Base-by-base conservation (phyloP, 2,329 filamentous ascomycete genomes). In the Knufia petricola region DNA sequence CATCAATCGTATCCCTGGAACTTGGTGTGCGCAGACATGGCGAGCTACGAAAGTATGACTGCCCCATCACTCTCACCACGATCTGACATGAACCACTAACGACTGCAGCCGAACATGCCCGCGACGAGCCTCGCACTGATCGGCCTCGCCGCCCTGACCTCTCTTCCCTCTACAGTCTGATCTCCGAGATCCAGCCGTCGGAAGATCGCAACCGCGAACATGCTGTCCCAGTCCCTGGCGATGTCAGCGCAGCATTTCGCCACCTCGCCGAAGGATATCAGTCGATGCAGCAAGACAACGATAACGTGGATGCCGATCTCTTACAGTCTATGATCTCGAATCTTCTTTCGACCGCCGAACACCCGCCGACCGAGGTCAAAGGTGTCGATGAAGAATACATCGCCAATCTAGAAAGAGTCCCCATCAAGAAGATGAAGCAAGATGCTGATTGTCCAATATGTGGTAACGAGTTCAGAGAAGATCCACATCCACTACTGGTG, bases 401-500 rank as follows among this genome's bases (percentile, higher is more conserved):
- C 42, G 55, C 57, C 17, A 46, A 38, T 3, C 46, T 60, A 28
- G 58, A 60, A 21, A 53, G 58, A 47, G 58, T 60, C 26, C 54
- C 55, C 31, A 55, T 60, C 49, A 59, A 60, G 50, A 56, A 53
- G 20, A 52, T 60, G 39, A 54, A 51, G 21, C 53, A 58, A 47
- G 57, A 60, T 46, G 56, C 55, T 15, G 58, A 60, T 42, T 78
- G 75, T 59, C 72, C 74, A 0, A 78, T 78, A 32, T 78, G 75
- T 57, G 65, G 68, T 15, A 74, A 75, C 55, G 65, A 71, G 6
- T 78, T 77, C 54, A 61, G 76, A 2, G 74, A 77, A 24, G 74
- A 81, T 55, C 55, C 72, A 38, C 79, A 81, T 56, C 79, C 79
- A n/a, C 72, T 83, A 15, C 76, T 82, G 30, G 78, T 83, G 39